phyloP scores from a whole-genome alignment of 164 flowering plant genomes.

The Macadamia integrifolia region DNA sequence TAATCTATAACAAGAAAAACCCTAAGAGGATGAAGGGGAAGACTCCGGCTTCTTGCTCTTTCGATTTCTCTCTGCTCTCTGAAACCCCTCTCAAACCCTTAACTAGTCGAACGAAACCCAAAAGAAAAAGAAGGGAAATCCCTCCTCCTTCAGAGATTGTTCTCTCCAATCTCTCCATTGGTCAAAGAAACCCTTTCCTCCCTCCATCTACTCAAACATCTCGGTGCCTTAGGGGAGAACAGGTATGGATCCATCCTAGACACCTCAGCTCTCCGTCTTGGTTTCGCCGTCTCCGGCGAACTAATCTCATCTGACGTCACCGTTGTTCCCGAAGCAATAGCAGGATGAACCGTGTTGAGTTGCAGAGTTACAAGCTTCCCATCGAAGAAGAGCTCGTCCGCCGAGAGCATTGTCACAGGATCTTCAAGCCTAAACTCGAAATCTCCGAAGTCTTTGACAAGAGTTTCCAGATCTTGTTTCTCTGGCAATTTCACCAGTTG shows the following conservation, averaged over 20 bases:
- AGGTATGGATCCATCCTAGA: constrained; percentile 41
- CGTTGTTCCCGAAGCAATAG: not conserved
- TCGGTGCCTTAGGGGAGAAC: constrained; percentile 85
- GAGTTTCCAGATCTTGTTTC: constrained; percentile 25
- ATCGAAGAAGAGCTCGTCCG: constrained; percentile 77
- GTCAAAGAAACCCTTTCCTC: constrained; percentile 20
- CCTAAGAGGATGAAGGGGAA: too few species aligned
- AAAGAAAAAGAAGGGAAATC: too few species aligned
- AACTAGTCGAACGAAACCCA: too few species aligned
- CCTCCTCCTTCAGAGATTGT: too few species aligned
- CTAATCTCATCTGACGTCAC: constrained; percentile 10
- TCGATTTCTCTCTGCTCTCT: too few species aligned
- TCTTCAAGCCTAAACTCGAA: constrained; percentile 85
- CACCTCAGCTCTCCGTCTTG: constrained; percentile 27
- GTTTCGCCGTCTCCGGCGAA: constrained; percentile 29
- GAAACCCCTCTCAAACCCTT: too few species aligned
- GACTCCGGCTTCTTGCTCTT: too few species aligned
- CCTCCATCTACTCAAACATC: constrained; percentile 83
- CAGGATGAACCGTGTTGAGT: constrained; percentile 16
- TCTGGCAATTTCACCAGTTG: not conserved
- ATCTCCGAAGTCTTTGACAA: constrained; percentile 32
- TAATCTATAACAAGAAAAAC: too few species aligned
- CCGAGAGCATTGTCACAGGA: constrained; percentile 77
- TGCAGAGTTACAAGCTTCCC: constrained; percentile 83
- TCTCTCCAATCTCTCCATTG: too few species aligned